A percentile compares a stretch with the other conserved stretches of the same genome.
phyloP scores from a whole-genome alignment of 2,329 filamentous ascomycete species.

The Camillea tinctor region DNA sequence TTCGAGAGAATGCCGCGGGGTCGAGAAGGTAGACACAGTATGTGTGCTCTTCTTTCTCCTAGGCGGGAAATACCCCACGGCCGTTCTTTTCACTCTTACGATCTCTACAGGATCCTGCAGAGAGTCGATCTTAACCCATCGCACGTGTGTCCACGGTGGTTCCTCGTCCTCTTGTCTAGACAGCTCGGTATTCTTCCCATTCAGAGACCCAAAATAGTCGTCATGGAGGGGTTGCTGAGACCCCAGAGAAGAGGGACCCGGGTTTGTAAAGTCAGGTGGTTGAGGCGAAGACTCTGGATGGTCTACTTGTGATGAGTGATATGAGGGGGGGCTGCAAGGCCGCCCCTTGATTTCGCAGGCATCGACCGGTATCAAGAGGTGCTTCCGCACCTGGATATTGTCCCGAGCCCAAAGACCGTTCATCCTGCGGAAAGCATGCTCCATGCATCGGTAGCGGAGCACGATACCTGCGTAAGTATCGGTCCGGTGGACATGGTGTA shows the following conservation, averaged over 20 bases:
- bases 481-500: conserved; percentile 77
- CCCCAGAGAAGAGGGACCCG: conserved; percentile 16
- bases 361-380: conserved; percentile 82
- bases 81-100: conserved; percentile 74
- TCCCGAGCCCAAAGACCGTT: conserved; percentile 96
- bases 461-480: conserved; percentile 92
- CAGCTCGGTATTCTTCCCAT: conserved; percentile 31
- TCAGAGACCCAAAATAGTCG: conserved; percentile 43
- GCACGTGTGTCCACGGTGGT: conserved; percentile 78
- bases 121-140: conserved; percentile 81
- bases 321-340: conserved; percentile 55
- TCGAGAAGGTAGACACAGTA: conserved; percentile 64
- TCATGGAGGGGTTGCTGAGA: conserved; percentile 33
- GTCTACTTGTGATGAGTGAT: conserved; percentile 44
- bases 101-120: conserved; percentile 73
- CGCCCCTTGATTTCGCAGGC: conserved; percentile 81
- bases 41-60: conserved; percentile 79
- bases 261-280: conserved; percentile 26
- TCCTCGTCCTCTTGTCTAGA: conserved; percentile 51
- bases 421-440: conserved; percentile 77
- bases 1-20: conserved; percentile 66
- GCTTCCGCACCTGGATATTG: conserved; percentile 79
- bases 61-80: conserved; percentile 89
- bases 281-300: conserved; percentile 51
- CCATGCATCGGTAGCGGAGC: conserved; percentile 83